Conservation (phyloP, 257 asterid species). For the Solanum neorickii region DNA sequence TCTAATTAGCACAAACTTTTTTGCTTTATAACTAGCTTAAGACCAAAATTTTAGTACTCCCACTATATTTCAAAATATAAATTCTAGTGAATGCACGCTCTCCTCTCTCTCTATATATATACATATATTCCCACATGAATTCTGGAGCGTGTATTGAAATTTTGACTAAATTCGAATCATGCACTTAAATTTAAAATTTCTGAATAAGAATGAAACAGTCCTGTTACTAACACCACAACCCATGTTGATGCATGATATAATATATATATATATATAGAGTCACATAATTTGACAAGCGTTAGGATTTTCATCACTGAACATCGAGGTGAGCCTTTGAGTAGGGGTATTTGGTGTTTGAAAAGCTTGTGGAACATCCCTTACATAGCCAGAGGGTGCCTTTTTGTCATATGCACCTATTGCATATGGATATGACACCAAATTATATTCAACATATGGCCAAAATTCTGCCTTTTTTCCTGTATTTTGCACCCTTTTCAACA, state of each 20-base stretch:
- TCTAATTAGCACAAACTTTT: too few relatives aligned
- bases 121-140: too few relatives aligned
- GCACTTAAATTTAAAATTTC: too few relatives aligned
- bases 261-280: not conserved
- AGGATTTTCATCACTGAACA: slow-evolving; percentile 71
- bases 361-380: slow-evolving; percentile 56
- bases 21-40: not conserved
- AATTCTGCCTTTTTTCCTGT: slow-evolving; percentile 31
- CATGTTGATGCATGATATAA: not conserved
- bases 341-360: slow-evolving; percentile 26
- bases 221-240: not conserved
- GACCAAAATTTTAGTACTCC: not conserved
- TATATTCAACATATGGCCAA: slow-evolving; percentile 62
- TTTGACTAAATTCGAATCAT: too few relatives aligned
- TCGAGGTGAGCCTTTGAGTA: slow-evolving; percentile 22
- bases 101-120: too few relatives aligned
- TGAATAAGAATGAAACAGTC: too few relatives aligned
- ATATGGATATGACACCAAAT: slow-evolving; percentile 57
- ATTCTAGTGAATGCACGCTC: too few relatives aligned
- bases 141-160: too few relatives aligned
- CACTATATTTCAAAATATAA: not conserved
- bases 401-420: slow-evolving; percentile 61
- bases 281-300: slow-evolving; percentile 65
- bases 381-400: slow-evolving; percentile 70
- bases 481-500: slow-evolving; percentile 25